Evolutionary conservation across 108 stramenopile genomes (phyloP), one percentile per base, ranked within the genome.

Genomic region (Nitzschia inconspicua): DNA sequence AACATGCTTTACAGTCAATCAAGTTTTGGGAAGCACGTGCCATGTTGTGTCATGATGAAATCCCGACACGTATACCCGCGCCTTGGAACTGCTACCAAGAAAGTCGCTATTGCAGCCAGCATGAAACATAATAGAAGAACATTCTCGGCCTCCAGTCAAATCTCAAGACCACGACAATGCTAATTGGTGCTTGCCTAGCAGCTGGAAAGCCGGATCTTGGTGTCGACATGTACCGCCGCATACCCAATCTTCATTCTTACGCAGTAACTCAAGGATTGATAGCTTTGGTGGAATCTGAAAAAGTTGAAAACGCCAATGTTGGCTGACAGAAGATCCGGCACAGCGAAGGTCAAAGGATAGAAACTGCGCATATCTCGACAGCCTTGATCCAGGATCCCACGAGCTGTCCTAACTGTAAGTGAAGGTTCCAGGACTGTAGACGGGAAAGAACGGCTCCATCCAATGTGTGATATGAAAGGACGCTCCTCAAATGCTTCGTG

Each of bases 71-170:
- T 73, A 82, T 51, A 89, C 86, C 31, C 72, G 84, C 30, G 93
- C 93, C 19, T 59, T 94, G 7, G 93, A 88, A 9, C 61, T 89
- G 20, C 59, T 94, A 22, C 57, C 83, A 0, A 71, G 86, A 47
- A 94, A 91, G n/a, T n/a, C n/a, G n/a, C n/a, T n/a, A n/a, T n/a
- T n/a, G n/a, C n/a, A n/a, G n/a, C n/a, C n/a, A n/a, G n/a, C n/a
- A n/a, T n/a, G n/a, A n/a, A n/a, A n/a, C n/a, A n/a, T n/a, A n/a
- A n/a, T n/a, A n/a, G n/a, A n/a, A n/a, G 93, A 85, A 83, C 42
- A 68, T 50, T 7, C 73, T 75, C 7, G 93, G 93, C 3, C 65
- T 94, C 35, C 81, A 78, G 50, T 89, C 92, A n/a, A 94, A 90
- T 34, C 56, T 85, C 52, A 89, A 87, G 43, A 91, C 93, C 0